phyloP scores from a whole-genome alignment of 768 basidiomycete species.

The Gelatoporia subvermispora region DNA sequence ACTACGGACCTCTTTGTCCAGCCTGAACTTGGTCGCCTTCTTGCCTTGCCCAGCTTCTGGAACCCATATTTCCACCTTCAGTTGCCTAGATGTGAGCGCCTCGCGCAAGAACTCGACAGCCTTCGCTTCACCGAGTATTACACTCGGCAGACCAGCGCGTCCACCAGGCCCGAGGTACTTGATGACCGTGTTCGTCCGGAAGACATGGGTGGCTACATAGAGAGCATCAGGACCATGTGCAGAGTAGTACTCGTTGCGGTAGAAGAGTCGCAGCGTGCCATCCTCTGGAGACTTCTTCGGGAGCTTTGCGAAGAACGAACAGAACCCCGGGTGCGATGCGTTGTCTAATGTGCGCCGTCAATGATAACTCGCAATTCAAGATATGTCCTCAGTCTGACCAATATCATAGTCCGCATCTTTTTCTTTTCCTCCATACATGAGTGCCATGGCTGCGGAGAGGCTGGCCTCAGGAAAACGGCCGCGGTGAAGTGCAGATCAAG shows the following conservation, averaged over 20 bases:
- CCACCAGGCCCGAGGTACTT: constrained; percentile 79
- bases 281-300: constrained; percentile 63
- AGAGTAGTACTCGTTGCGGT: constrained; percentile 80
- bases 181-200: constrained; percentile 85
- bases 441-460: constrained; percentile 33
- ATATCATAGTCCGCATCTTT: constrained; percentile 43
- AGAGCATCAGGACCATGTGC: constrained; percentile 85
- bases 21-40: constrained; percentile 65
- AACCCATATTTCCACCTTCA: constrained; percentile 88
- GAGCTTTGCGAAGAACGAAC: constrained; percentile 60
- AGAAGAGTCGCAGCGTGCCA: constrained; percentile 86
- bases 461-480: not conserved
- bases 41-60: constrained; percentile 72
- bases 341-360: constrained; percentile 38
- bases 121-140: constrained; percentile 68
- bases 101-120: constrained; percentile 84
- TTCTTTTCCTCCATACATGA: constrained; percentile 60
- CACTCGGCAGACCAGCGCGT: constrained; percentile 60
- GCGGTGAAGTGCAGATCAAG: no score
- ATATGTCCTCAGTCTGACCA: constrained; percentile 8
- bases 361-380: not conserved
- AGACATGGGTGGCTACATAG: constrained; percentile 81
- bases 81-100: constrained; percentile 83
- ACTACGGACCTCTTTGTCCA: constrained; percentile 71
- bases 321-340: constrained; percentile 73